Conservation (phyloP, 2,329 filamentous ascomycete genomes). For the Talaromyces atroroseus region DNA sequence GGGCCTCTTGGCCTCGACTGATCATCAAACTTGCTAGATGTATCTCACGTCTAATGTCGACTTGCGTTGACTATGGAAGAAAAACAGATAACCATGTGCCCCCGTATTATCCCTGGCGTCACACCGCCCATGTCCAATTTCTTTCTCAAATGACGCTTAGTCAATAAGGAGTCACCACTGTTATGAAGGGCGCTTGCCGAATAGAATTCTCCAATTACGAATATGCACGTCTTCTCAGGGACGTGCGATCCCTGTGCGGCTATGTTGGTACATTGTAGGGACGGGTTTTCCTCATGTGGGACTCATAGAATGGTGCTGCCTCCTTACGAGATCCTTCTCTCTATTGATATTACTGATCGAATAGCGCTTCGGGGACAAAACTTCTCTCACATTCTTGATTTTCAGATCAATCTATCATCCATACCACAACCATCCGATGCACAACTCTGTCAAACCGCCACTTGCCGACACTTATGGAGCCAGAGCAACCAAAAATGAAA, state of each 20-base stretch:
- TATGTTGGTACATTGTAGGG: neutral
- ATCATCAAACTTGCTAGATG: neutral
- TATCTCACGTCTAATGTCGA: neutral
- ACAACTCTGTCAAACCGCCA: neutral
- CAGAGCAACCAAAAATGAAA: constrained; percentile 5
- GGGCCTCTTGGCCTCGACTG: neutral
- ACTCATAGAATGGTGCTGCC: constrained; percentile 4
- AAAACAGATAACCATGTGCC: constrained; percentile 8
- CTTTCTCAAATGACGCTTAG: neutral
- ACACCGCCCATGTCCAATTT: constrained; percentile 1
- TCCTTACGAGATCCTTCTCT: constrained; percentile 1
- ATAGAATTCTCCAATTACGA: neutral
- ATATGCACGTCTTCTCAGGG: neutral
- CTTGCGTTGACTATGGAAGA: neutral
- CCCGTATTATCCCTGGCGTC: constrained; percentile 9
- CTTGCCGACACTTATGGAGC: constrained; percentile 3
- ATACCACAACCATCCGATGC: constrained; percentile 1
- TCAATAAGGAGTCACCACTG: neutral
- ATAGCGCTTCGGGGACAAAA: neutral
- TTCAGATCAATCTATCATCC: neutral
- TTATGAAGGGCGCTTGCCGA: neutral
- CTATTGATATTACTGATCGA: neutral
- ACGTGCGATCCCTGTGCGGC: neutral
- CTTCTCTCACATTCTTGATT: neutral
- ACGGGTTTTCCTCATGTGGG: neutral